Conservation (phyloP, 129 eudicot genomes). For the Calendula officinalis region DNA sequence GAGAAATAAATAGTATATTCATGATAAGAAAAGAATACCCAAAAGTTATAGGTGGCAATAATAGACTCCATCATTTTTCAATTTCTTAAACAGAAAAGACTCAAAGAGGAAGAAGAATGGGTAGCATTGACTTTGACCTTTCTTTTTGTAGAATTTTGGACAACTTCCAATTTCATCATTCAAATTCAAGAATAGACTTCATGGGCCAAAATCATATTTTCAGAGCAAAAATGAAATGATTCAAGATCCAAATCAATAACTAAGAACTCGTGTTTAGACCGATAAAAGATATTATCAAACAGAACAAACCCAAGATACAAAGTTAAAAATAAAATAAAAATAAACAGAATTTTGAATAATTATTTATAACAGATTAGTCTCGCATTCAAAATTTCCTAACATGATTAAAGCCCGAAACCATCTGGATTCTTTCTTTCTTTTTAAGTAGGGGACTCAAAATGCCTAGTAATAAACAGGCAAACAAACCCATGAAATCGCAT, state of each 20-base stretch:
- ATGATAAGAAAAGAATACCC: slow-evolving; percentile 10
- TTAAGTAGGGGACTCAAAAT: slow-evolving; percentile 25
- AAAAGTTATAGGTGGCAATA: slow-evolving; percentile 1
- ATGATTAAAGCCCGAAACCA: slow-evolving; percentile 30
- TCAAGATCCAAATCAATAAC: slow-evolving; percentile 1
- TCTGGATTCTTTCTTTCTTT: slow-evolving; percentile 29
- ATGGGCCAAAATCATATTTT: neutral
- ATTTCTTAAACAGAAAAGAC: too few relatives aligned
- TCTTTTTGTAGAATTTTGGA: neutral
- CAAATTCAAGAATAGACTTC: slow-evolving; percentile 14
- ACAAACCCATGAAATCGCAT: slow-evolving; percentile 30
- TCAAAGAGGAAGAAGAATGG: neutral
- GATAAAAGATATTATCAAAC: slow-evolving; percentile 15
- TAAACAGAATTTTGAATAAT: slow-evolving; percentile 34
- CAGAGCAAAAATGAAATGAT: neutral
- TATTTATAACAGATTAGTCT: slow-evolving; percentile 52
- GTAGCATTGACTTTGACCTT: slow-evolving; percentile 8
- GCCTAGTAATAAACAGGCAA: slow-evolving; percentile 31
- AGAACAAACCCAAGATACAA: slow-evolving; percentile 25
- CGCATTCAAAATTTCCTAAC: slow-evolving; percentile 58
- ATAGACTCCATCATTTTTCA: slow-evolving; percentile 1
- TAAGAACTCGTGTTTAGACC: neutral
- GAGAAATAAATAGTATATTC: slow-evolving; percentile 12
- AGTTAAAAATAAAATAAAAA: slow-evolving; percentile 17
- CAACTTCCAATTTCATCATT: slow-evolving; percentile 8